Evolutionary conservation across 225 moss, liverwort and hornwort species (phyloP).

Genomic region (Lunularia cruciata): DNA sequence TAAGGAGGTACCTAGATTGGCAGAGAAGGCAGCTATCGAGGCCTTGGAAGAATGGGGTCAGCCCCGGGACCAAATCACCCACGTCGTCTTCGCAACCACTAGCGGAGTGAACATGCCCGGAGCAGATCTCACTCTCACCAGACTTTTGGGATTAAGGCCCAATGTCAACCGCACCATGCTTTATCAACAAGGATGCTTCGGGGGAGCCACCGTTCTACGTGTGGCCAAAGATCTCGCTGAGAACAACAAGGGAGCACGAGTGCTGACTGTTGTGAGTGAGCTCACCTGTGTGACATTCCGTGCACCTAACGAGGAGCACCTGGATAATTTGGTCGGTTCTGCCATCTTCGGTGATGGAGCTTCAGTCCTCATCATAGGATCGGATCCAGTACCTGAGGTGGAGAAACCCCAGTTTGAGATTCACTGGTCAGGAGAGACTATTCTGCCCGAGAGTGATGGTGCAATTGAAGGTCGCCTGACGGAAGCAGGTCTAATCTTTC

Average conservation of each 20-base stretch:
- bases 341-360: constrained; percentile 47
- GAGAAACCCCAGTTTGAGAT: constrained; percentile 41
- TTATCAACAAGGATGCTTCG: constrained; percentile 55
- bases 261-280: constrained; percentile 34
- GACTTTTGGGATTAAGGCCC: constrained; percentile 16
- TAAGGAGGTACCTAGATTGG: constrained; percentile 61
- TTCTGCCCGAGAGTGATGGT: constrained; percentile 35
- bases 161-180: constrained; percentile 27
- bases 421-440: constrained; percentile 39
- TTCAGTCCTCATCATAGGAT: constrained; percentile 25
- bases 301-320: constrained; percentile 38
- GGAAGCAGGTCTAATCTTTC: constrained; percentile 34
- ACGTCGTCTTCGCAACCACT: constrained; percentile 59
- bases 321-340: constrained; percentile 45
- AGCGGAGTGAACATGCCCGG: constrained; percentile 72
- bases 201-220: constrained; percentile 44
- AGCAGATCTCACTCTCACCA: constrained; percentile 23
- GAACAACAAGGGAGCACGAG: constrained; percentile 39
- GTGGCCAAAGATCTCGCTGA: constrained; percentile 59
- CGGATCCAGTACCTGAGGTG: constrained; percentile 29
- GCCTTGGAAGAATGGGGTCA: constrained; percentile 58
- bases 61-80: constrained; percentile 37
- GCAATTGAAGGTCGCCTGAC: constrained; percentile 35
- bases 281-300: constrained; percentile 38
- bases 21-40: constrained; percentile 43